Conservation (phyloP, 2,329 filamentous ascomycete species). For the Alternaria infectoria region DNA sequence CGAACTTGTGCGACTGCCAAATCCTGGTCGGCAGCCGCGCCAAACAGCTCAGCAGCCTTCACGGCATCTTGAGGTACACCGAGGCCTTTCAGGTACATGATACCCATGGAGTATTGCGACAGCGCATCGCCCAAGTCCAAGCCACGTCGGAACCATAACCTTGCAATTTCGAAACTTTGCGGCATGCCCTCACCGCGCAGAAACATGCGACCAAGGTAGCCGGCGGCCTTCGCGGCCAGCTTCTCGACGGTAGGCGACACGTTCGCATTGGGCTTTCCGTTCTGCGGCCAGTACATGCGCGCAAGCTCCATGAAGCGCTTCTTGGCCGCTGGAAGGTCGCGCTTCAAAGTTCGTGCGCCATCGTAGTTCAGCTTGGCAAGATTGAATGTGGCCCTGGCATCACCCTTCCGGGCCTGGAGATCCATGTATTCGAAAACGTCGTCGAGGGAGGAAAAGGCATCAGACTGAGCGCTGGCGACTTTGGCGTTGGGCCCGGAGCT, state of each 20-base stretch:
- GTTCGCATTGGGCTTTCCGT: conserved; percentile 75
- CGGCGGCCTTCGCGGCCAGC: conserved; percentile 80
- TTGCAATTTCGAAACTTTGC: conserved; percentile 78
- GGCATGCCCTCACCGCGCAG: conserved; percentile 83
- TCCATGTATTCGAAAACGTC: conserved; percentile 95
- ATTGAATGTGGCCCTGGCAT: conserved; percentile 85
- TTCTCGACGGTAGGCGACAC: conserved; percentile 75
- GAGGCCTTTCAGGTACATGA: conserved; percentile 83
- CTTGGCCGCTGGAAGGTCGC: conserved; percentile 75
- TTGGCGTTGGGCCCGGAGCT: conserved; percentile 85
- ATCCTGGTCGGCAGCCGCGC: conserved; percentile 80
- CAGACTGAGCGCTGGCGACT: conserved; percentile 73
- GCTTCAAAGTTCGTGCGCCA: conserved; percentile 75
- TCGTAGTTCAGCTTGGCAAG: conserved; percentile 89
- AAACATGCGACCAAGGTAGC: conserved; percentile 88
- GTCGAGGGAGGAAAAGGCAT: conserved; percentile 84
- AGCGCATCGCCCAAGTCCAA: conserved; percentile 77
- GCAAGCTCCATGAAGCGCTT: conserved; percentile 83
- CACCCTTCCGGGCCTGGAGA: conserved; percentile 86
- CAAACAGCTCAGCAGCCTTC: conserved; percentile 77
- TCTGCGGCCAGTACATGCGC: conserved; percentile 79
- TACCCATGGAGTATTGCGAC: conserved; percentile 81
- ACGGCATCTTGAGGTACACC: conserved; percentile 73
- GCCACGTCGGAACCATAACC: conserved; percentile 83
- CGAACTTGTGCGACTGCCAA: conserved; percentile 81